These are phyloP conservation scores for Eucalyptus urophylla DNA, from an alignment of 345 rosid genomes.

Conservation along the genomic window DNA sequence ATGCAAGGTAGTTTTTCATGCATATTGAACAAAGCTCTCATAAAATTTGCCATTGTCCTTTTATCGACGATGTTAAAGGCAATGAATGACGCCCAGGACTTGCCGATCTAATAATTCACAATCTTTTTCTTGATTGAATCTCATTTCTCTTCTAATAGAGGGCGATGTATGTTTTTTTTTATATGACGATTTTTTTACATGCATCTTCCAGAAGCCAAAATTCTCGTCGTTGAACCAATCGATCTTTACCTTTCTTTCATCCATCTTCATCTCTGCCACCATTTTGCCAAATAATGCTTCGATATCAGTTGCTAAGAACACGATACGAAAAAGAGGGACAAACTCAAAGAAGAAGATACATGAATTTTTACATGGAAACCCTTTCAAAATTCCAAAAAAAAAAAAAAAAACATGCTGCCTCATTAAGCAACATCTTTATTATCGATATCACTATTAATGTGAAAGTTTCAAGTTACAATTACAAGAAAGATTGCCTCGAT, in stretches of 20 bases:
- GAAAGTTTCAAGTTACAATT: not conserved
- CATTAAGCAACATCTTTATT: not conserved
- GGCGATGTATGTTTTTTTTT: accelerated
- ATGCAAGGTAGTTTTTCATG: not conserved
- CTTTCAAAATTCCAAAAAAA: not conserved
- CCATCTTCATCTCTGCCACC: not conserved
- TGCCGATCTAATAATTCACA: not conserved
- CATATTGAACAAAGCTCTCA: not conserved
- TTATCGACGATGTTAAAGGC: not conserved
- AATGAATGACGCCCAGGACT: accelerated
- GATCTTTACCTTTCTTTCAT: not conserved
- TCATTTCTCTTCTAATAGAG: not conserved
- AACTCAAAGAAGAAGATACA: not conserved
- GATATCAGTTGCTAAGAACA: not conserved
- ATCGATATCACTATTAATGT: not conserved
- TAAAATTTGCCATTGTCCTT: not conserved
- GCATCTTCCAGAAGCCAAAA: not conserved
- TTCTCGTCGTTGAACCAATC: accelerated
- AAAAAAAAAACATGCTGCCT: accelerated
- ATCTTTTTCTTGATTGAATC: not conserved
- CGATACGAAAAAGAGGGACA: not conserved
- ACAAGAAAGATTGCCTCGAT: not conserved
- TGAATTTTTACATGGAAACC: not conserved
- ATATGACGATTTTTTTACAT: accelerated
- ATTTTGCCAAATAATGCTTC: not conserved